phyloP scores from a whole-genome alignment of 495 filamentous ascomycete genomes.

The Penicillium longicatenatum region DNA sequence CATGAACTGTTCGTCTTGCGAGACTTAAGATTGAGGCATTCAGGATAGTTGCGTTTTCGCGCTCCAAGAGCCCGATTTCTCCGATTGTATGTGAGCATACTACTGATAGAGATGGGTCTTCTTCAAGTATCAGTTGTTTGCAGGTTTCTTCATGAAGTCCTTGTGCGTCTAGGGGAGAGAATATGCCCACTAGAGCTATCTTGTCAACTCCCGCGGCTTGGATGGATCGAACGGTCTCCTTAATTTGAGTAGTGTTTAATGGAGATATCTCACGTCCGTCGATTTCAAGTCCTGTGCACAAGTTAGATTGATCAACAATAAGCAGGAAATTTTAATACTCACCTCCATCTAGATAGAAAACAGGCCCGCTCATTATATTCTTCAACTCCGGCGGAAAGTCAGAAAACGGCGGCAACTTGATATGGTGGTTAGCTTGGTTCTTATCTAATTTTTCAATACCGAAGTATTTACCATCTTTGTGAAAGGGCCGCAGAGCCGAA shows the following conservation, averaged over 20 bases:
- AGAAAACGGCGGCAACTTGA: slow-evolving; percentile 53
- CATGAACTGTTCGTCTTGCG: slow-evolving; percentile 43
- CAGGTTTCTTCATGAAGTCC: slow-evolving; percentile 25
- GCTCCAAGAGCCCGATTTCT: slow-evolving; percentile 49
- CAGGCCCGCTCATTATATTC: slow-evolving; percentile 36
- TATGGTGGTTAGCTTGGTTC: neutral
- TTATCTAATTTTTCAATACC: neutral
- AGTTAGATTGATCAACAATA: neutral
- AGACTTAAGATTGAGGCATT: slow-evolving; percentile 51
- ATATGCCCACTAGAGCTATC: slow-evolving; percentile 41
- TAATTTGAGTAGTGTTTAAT: slow-evolving; percentile 29
- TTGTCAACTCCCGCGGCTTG: slow-evolving; percentile 29
- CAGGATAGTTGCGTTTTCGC: slow-evolving; percentile 57
- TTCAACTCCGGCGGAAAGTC: slow-evolving; percentile 40
- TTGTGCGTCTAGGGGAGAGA: slow-evolving; percentile 38
- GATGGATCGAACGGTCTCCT: slow-evolving; percentile 32
- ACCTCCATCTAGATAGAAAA: slow-evolving; percentile 42
- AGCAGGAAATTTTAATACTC: slow-evolving; percentile 1
- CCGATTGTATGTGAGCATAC: slow-evolving; percentile 43
- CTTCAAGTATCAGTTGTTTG: slow-evolving; percentile 18
- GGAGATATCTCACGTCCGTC: slow-evolving; percentile 38
- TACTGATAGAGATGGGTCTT: slow-evolving; percentile 35
- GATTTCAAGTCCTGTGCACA: slow-evolving; percentile 35
- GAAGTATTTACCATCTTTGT: slow-evolving; percentile 30
- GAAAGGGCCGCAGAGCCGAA: slow-evolving; percentile 56